phyloP scores from a whole-genome alignment of 495 filamentous ascomycete species.

The Hypoxylon trugodes region DNA sequence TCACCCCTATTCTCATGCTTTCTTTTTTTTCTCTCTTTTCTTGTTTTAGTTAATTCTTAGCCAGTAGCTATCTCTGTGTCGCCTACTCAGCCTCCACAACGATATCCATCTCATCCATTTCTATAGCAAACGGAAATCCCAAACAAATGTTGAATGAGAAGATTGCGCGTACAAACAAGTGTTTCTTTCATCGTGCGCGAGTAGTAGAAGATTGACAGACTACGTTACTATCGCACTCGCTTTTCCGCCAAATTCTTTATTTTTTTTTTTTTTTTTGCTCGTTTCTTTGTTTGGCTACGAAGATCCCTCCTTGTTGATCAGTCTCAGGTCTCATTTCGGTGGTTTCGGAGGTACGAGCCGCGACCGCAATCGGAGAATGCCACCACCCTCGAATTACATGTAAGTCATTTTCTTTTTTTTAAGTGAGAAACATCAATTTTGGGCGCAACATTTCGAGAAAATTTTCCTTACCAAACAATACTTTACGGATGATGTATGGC shows the following conservation, averaged over 20 bases:
- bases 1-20: conserved; percentile 38
- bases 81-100: conserved; percentile 15
- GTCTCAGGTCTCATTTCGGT: conserved; percentile 47
- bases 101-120: conserved; percentile 9
- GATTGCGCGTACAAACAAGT: conserved; percentile 30
- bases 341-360: conserved; percentile 45
- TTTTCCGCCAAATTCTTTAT: conserved; percentile 31
- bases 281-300: conserved; percentile 37
- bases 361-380: conserved; percentile 39
- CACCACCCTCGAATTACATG: too few species aligned
- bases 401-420: too few species aligned
- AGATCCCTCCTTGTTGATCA: conserved; percentile 42
- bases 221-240: conserved; percentile 35
- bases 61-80: conserved; percentile 20
- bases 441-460: too few species aligned
- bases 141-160: conserved; percentile 22
- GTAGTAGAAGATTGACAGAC: conserved; percentile 28
- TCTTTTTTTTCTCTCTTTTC: conserved; percentile 23
- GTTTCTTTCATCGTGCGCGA: conserved; percentile 1
- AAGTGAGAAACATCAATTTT: too few species aligned
- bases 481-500: too few species aligned
- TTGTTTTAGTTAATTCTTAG: conserved; percentile 29
- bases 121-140: conserved; percentile 21
- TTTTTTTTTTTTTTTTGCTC: conserved; percentile 20
- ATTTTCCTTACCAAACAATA: too few species aligned